These are phyloP conservation scores for Phytophthora tentaculata DNA, from an alignment of 352 stramenopile species.

Conservation along the genomic window DNA sequence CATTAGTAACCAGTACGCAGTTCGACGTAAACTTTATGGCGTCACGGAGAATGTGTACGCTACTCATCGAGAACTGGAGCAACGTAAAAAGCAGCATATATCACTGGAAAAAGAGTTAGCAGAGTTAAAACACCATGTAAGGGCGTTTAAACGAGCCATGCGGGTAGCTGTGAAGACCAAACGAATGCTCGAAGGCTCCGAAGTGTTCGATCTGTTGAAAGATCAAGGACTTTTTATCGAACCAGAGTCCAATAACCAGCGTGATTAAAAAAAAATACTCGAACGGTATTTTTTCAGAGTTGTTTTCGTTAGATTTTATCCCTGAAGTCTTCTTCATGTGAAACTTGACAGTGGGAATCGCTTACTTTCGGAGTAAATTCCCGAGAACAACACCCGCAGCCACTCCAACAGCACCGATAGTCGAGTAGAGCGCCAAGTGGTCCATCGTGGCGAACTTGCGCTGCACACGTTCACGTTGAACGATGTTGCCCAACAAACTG, in stretches of 20 bases:
- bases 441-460: slow-evolving; percentile 47
- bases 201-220: slow-evolving; percentile 60
- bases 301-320: too few species aligned
- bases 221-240: slow-evolving; percentile 41
- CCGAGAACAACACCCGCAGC: slow-evolving; percentile 38
- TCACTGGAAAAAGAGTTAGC: slow-evolving; percentile 40
- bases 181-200: slow-evolving; percentile 62
- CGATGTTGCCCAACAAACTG: slow-evolving; percentile 40
- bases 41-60: slow-evolving; percentile 78
- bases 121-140: slow-evolving; percentile 43
- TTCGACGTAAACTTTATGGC: slow-evolving; percentile 63
- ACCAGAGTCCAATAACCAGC: slow-evolving; percentile 41
- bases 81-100: slow-evolving; percentile 45
- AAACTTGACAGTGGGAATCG: too few species aligned
- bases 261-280: slow-evolving; percentile 19
- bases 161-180: slow-evolving; percentile 40
- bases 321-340: not conserved
- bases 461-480: slow-evolving; percentile 34
- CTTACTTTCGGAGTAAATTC: slow-evolving; percentile 31
- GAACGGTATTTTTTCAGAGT: too few species aligned
- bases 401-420: slow-evolving; percentile 47
- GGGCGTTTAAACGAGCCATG: slow-evolving; percentile 49
- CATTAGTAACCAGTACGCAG: slow-evolving; percentile 48
- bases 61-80: slow-evolving; percentile 47
- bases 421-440: slow-evolving; percentile 53